Conservation (phyloP, 2,329 filamentous ascomycete genomes). For the Plectosphaerella plurivora region DNA sequence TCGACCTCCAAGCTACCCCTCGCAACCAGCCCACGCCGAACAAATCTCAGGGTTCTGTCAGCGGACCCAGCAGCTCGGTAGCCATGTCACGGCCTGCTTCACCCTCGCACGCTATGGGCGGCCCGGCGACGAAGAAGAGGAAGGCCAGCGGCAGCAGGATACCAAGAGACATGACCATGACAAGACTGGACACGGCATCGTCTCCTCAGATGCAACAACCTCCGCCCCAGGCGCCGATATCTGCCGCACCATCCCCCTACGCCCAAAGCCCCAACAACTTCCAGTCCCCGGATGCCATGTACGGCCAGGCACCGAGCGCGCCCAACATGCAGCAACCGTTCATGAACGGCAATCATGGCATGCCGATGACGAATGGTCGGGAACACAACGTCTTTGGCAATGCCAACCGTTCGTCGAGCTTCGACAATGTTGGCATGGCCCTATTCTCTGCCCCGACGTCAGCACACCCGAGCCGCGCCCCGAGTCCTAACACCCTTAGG, state of each 20-base stretch:
- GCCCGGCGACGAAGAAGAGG: constrained; percentile 71
- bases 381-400: constrained; percentile 55
- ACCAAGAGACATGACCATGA: constrained; percentile 75
- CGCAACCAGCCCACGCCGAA: constrained; percentile 39
- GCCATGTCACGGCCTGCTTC: constrained; percentile 68
- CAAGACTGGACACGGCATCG: constrained; percentile 60
- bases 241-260: constrained; percentile 48
- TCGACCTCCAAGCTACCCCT: constrained; percentile 58
- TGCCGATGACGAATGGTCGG: constrained; percentile 57
- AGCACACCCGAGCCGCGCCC: constrained; percentile 70
- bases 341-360: constrained; percentile 39
- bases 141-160: constrained; percentile 74
- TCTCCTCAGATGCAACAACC: constrained; percentile 29
- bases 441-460: constrained; percentile 71
- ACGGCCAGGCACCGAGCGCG: constrained; percentile 15
- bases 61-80: constrained; percentile 2
- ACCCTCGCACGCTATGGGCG: constrained; percentile 53
- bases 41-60: constrained; percentile 7
- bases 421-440: constrained; percentile 61
- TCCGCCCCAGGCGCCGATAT: constrained; percentile 10
- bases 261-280: constrained; percentile 43
- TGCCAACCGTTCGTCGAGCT: constrained; percentile 54
- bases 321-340: constrained; percentile 24
- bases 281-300: constrained; percentile 27
- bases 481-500: constrained; percentile 59